Evolutionary conservation across 176 grass and related monocot species (phyloP).

Genomic region (Phragmites australis): DNA sequence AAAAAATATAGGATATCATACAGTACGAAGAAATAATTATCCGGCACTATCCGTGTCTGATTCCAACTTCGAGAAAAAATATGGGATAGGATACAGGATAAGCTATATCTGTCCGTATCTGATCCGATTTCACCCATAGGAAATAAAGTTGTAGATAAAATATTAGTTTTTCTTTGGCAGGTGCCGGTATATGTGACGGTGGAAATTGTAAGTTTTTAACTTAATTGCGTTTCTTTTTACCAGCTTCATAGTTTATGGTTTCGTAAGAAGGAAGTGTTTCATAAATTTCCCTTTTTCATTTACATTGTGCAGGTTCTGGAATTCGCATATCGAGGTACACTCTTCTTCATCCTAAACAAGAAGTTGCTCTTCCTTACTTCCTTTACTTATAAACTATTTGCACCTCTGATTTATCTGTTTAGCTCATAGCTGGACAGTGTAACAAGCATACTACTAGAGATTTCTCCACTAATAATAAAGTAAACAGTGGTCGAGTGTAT

Average conservation of each 20-base stretch:
- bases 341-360: neutral
- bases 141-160: no score
- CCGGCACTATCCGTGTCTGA: no score
- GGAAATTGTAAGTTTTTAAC: no score
- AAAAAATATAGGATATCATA: no score
- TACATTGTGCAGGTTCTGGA: conserved; percentile 16
- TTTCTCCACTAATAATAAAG: conserved; percentile 26
- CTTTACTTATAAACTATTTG: conserved; percentile 21
- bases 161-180: no score
- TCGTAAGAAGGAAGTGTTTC: neutral
- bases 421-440: conserved; percentile 12
- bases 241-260: neutral
- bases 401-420: neutral
- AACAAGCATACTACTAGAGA: conserved; percentile 25
- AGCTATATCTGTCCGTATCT: no score
- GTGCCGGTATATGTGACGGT: no score
- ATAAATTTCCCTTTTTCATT: neutral
- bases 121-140: no score
- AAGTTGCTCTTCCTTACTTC: neutral
- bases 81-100: no score
- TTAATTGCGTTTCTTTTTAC: no score
- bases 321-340: conserved; percentile 6
- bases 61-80: no score
- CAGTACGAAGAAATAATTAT: no score
- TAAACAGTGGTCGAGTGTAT: neutral